A percentile compares a stretch with the other conserved stretches of the same genome.
Conservation (phyloP, 352 stramenopile species). For the Blastocystis sp. region DNA sequence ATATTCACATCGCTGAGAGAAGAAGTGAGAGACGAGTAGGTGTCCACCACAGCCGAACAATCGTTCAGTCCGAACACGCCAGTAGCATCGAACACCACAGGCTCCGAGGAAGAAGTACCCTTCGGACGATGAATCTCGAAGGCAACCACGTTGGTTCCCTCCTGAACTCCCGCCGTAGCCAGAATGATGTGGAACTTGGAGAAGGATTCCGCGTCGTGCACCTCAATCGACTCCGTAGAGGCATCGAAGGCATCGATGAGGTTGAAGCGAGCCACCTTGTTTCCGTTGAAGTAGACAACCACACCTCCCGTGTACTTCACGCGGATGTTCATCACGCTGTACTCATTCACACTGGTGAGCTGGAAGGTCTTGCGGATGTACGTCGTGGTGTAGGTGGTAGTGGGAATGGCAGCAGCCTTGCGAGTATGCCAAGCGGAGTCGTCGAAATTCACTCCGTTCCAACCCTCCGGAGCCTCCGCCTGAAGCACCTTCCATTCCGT, state of each 20-base stretch:
- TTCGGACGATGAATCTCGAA: background rate
- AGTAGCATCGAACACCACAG: background rate
- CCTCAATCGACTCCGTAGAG: background rate
- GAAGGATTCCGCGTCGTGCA: background rate
- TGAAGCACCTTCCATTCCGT: background rate
- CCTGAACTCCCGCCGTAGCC: background rate
- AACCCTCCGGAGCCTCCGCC: background rate
- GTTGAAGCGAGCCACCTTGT: background rate
- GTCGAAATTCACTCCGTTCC: background rate
- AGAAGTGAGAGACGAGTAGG: background rate
- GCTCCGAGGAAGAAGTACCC: background rate
- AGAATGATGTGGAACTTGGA: background rate
- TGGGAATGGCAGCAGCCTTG: background rate
- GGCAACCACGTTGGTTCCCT: background rate
- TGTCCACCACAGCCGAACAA: background rate
- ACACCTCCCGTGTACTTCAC: background rate
- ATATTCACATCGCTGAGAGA: too few species aligned
- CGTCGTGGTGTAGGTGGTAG: background rate
- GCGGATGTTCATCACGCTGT: conserved; percentile 7
- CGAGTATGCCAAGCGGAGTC: background rate
- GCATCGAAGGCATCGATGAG: background rate
- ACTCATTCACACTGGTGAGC: background rate
- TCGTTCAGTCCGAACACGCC: conserved; percentile 7
- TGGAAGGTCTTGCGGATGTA: background rate
- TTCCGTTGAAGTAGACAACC: background rate